Evolutionary conservation across 352 stramenopile species (phyloP).

Genomic region (Achlya hypogyna): DNA sequence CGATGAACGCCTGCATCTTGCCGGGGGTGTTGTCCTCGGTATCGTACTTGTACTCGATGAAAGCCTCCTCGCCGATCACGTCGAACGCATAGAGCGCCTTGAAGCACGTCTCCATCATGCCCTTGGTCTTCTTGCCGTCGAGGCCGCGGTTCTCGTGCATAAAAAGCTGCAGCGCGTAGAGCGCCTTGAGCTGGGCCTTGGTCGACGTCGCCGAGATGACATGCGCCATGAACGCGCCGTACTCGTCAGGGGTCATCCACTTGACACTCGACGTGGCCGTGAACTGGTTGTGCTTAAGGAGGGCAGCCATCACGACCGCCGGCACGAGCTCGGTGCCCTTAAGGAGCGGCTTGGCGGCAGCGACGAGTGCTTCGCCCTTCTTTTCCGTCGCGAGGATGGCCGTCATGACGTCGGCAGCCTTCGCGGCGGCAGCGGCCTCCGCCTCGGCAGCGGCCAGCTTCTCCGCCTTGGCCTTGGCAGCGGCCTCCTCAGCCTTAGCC

Average conservation of each 20-base stretch:
- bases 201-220: slow-evolving; percentile 39
- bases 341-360: slow-evolving; percentile 44
- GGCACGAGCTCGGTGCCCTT: slow-evolving; percentile 31
- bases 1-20: slow-evolving; percentile 76
- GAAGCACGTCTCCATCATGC: slow-evolving; percentile 74
- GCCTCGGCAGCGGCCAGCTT: slow-evolving; percentile 28
- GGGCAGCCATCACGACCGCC: slow-evolving; percentile 44
- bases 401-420: slow-evolving; percentile 45
- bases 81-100: slow-evolving; percentile 79
- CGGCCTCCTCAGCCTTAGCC: slow-evolving; percentile 34
- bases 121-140: slow-evolving; percentile 34
- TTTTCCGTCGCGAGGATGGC: slow-evolving; percentile 52
- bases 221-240: slow-evolving; percentile 53
- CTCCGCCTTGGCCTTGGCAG: slow-evolving; percentile 42
- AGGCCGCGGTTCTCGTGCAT: slow-evolving; percentile 55
- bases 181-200: slow-evolving; percentile 55
- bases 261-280: slow-evolving; percentile 71
- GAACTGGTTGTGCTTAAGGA: slow-evolving; percentile 41
- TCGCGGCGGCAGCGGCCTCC: slow-evolving; percentile 38
- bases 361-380: slow-evolving; percentile 50
- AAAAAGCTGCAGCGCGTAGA: slow-evolving; percentile 71
- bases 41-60: slow-evolving; percentile 85
- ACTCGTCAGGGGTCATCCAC: slow-evolving; percentile 56
- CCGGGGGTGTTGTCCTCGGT: slow-evolving; percentile 56
- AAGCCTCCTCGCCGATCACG: slow-evolving; percentile 67